Conservation (phyloP, 306 rosid species). For the Dicorynia guianensis region DNA sequence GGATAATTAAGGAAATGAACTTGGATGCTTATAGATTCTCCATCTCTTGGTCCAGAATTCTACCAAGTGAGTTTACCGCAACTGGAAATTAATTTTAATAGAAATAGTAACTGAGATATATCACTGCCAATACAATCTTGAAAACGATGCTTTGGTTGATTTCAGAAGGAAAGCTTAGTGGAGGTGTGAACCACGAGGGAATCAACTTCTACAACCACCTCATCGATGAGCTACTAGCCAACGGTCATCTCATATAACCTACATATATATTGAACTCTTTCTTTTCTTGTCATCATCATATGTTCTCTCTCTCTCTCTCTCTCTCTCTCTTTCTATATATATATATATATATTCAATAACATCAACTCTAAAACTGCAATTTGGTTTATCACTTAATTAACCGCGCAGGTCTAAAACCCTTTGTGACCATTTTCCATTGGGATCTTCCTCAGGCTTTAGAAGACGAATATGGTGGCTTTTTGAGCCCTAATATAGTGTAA, state of each 20-base stretch:
- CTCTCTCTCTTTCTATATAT: too few species aligned
- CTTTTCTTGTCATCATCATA: too few species aligned
- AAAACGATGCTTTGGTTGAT: not conserved
- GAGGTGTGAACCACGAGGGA: slow-evolving; percentile 65
- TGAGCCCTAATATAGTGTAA: slow-evolving; percentile 59
- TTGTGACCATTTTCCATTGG: slow-evolving; percentile 52
- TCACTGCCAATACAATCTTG: too few species aligned
- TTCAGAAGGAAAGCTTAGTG: slow-evolving; percentile 66
- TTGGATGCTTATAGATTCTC: slow-evolving; percentile 69
- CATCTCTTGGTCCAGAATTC: slow-evolving; percentile 61
- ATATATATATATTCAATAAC: too few species aligned
- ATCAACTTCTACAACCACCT: slow-evolving; percentile 65
- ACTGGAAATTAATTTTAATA: too few species aligned
- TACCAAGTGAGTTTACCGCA: slow-evolving; percentile 68
- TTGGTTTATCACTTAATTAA: too few species aligned
- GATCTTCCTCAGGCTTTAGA: slow-evolving; percentile 46
- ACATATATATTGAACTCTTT: too few species aligned
- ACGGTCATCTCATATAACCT: too few species aligned
- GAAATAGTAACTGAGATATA: too few species aligned
- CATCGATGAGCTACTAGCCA: slow-evolving; percentile 57
- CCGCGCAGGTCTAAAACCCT: slow-evolving; percentile 43
- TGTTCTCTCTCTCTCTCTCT: too few species aligned
- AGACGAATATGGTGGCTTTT: slow-evolving; percentile 63
- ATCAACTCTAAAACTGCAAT: too few species aligned
- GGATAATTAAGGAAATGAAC: slow-evolving; percentile 63